Percentiles rank a stretch among this genome's conserved stretches.
These are phyloP conservation scores for Xanthoconium stramineum DNA, from an alignment of 768 basidiomycete genomes.

Conservation along the genomic window DNA sequence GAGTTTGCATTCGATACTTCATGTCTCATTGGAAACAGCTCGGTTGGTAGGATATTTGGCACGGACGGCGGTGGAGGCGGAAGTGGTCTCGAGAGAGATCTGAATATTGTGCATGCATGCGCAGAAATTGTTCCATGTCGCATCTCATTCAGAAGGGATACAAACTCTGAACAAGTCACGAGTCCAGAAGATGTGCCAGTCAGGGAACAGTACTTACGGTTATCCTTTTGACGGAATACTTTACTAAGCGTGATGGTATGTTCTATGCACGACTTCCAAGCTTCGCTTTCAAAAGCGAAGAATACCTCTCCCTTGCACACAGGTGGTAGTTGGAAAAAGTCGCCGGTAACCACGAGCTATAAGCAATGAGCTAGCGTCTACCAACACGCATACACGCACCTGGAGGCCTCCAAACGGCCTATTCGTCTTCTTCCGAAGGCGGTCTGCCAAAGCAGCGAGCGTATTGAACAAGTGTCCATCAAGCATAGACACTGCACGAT, in stretches of 20 bases:
- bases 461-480: constrained; percentile 62
- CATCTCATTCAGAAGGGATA: constrained; percentile 74
- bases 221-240: constrained; percentile 76
- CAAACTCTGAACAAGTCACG: constrained; percentile 46
- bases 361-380: background rate
- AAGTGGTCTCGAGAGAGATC: constrained; percentile 36
- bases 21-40: constrained; percentile 61
- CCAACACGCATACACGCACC: constrained; percentile 26
- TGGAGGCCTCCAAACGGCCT: constrained; percentile 69
- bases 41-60: constrained; percentile 44
- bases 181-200: background rate
- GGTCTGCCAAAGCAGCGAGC: constrained; percentile 48
- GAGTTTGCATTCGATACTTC: constrained; percentile 69
- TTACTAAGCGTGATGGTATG: constrained; percentile 63
- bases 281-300: constrained; percentile 65
- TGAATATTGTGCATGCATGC: constrained; percentile 46
- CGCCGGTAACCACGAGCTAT: constrained; percentile 52
- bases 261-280: constrained; percentile 43
- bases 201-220: constrained; percentile 39
- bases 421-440: constrained; percentile 46
- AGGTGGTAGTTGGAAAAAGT: constrained; percentile 60
- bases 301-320: constrained; percentile 45
- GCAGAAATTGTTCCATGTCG: constrained; percentile 55
- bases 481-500: constrained; percentile 60
- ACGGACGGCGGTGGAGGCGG: constrained; percentile 21